Evolutionary conservation across 352 stramenopile genomes (phyloP).

Genomic region (Globisporangium spinosum): DNA sequence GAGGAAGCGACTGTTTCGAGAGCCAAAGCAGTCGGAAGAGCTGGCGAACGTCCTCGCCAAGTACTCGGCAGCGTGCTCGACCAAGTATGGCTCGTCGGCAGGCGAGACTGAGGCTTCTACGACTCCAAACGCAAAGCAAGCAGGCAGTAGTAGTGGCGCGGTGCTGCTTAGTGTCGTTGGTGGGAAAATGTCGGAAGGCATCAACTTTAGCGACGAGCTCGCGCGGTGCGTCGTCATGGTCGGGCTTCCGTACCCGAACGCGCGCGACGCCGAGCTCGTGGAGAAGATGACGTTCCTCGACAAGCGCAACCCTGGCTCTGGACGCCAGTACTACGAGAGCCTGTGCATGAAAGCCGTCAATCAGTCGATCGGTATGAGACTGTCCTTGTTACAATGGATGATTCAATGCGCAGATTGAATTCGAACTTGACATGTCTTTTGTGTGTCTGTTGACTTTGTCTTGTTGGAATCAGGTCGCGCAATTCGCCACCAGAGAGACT

Average conservation of each 20-base stretch:
- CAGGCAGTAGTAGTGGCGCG: slow-evolving; percentile 34
- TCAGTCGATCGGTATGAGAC: slow-evolving; percentile 93
- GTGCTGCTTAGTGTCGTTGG: slow-evolving; percentile 97
- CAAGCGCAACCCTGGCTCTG: slow-evolving; percentile 47
- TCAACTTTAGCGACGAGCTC: slow-evolving; percentile 99
- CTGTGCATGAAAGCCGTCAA: slow-evolving; percentile 99
- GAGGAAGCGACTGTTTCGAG: slow-evolving; percentile 92
- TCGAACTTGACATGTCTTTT: neutral
- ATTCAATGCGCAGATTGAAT: neutral
- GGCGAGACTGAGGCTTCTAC: neutral
- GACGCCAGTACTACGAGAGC: slow-evolving; percentile 95
- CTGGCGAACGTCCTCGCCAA: slow-evolving; percentile 84
- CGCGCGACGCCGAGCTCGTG: slow-evolving; percentile 92
- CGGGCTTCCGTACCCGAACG: slow-evolving; percentile 97
- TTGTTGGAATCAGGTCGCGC: slow-evolving; percentile 61
- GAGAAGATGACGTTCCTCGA: slow-evolving; percentile 97
- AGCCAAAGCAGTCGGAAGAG: slow-evolving; percentile 93
- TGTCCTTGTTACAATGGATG: neutral
- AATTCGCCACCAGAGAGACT: slow-evolving; percentile 97
- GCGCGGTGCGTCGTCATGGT: slow-evolving; percentile 97
- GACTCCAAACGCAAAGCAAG: neutral
- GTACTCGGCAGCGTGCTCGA: slow-evolving; percentile 75
- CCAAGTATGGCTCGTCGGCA: neutral
- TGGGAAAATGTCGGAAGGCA: slow-evolving; percentile 99
- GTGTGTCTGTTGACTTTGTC: neutral